A percentile compares a stretch with the other conserved stretches of the same genome.
Conservation (phyloP, 768 basidiomycete genomes). For the Suillus occidentalis region DNA sequence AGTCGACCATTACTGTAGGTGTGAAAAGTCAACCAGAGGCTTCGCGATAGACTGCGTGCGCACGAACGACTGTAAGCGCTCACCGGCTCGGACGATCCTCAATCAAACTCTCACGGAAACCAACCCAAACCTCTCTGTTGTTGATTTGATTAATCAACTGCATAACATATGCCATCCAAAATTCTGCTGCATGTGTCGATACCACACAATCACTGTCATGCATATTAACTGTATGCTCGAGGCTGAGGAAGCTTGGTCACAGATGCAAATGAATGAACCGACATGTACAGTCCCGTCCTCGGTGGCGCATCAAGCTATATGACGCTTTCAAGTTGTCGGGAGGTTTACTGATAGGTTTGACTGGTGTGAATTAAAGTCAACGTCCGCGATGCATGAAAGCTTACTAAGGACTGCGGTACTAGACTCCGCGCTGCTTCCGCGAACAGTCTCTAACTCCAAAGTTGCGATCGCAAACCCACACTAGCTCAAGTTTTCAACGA, state of each 20-base stretch:
- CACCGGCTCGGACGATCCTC: neutral
- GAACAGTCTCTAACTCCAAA: neutral
- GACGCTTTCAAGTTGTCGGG: too few relatives aligned
- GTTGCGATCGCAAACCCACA: too few relatives aligned
- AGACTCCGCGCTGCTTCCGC: neutral
- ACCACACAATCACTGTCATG: neutral
- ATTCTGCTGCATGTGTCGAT: neutral
- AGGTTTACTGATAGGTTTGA: too few relatives aligned
- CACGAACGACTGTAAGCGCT: neutral
- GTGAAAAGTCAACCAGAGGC: neutral
- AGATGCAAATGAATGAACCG: neutral
- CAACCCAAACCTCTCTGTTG: too few relatives aligned
- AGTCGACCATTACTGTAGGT: neutral
- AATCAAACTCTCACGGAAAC: neutral
- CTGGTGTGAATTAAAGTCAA: too few relatives aligned
- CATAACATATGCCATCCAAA: neutral
- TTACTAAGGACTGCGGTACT: neutral
- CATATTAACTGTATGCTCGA: neutral
- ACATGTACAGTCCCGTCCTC: neutral
- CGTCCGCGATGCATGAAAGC: too few relatives aligned
- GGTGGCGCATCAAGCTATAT: too few relatives aligned
- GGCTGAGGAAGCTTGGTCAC: neutral
- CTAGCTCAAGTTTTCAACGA: neutral
- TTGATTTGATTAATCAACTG: neutral
- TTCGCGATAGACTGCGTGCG: neutral